Base-by-base conservation (phyloP, 1,139 yeast species). In the Saccharomyces pastorianus region DNA sequence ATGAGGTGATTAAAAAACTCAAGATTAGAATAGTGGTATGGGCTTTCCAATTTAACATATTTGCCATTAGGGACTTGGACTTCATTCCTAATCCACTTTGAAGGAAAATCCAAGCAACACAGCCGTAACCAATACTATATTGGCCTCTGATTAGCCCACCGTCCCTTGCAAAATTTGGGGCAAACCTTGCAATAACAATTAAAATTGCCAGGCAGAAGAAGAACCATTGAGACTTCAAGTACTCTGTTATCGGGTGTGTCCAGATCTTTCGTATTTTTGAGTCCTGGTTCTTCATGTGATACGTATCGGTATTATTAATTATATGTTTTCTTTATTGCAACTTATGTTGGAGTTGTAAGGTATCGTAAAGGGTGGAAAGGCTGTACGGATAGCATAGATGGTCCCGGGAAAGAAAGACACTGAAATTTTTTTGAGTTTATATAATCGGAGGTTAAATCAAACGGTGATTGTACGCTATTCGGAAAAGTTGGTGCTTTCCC, bases 71-170 rank as follows among this genome's bases (percentile, higher is more conserved):
- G 49, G 80, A 81, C 51, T 73, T 76, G 0, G 95, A 80, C 32
- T 82, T 74, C 83, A 89, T 88, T 26, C 90, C 81, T 34, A 89
- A 69, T 0, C 96, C 96, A 51, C 90, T 83, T 38, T 88, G 80
- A 48, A 90, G 74, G 71, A 90, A 89, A 57, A 89, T 88, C 48
- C 88, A 73, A 0, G 95, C 96, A 17, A 89, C 96, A 0, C 95
- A 95, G 44, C 91, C 90, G 66, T 89, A 90, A 20, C 85, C 85
- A 48, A 90, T 86, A 48, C 88, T 73, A 64, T 87, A 88, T 67
- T 89, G 81, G 3, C 84, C 90, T 58, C 76, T 73, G 27, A 89
- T 79, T n/a, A 81, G 74, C 1, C 96, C 96, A 6, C 88, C 93
- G 61, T 82, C 85, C 57, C 88, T 79, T 3, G 95, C 96, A 70